Base-by-base conservation (phyloP, 1,284 basidiomycete species). In the Rhodotorula sp. region DNA sequence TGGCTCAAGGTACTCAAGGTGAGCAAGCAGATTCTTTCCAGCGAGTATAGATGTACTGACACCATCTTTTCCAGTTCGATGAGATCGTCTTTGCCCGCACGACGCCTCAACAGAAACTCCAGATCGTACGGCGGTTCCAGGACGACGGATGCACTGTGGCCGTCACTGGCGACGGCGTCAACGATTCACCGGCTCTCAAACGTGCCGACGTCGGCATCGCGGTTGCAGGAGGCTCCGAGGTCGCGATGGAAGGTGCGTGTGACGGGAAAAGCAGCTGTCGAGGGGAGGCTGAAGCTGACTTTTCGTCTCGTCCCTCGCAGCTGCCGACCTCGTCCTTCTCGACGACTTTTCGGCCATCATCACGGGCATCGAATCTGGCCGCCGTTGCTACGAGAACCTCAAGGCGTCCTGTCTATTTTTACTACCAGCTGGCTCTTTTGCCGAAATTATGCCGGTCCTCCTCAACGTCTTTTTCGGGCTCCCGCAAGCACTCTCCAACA, bases 61-160 rank as follows among this genome's bases (percentile, higher is more conserved):
- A 0, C 5, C 7, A 17, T 8, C 60, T 20, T 56, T 18, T 29
- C 46, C 77, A 83, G 62, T 89, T 87, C 78, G 83, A 85, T 44
- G 89, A 90, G 78, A 84, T 90, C 67, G 88, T 90, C 14, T 90
- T 90, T 71, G 87, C 88, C 1, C 84, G 89, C 45, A 90, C 88
- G 2, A 88, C 87, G 0, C 89, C 89, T 0, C 87, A 88, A 79
- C 80, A 81, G 70, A 91, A 91, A 79, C 81, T 90, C 22, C 82
- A 84, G 48, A 90, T 90, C 69, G 88, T 90, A 68, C 85, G 85
- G 67, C 84, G 85, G 60, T 84, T 88, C 71, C 86, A 88, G 77
- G 79, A 79, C 24, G 81, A 85, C 6, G 83, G 83, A 6, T 84
- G 84, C 62, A 81, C 84, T 17, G 86, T 87, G 37, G 86, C 83